Conservation (phyloP, 2,329 filamentous ascomycete species). For the Cytospora piceae region DNA sequence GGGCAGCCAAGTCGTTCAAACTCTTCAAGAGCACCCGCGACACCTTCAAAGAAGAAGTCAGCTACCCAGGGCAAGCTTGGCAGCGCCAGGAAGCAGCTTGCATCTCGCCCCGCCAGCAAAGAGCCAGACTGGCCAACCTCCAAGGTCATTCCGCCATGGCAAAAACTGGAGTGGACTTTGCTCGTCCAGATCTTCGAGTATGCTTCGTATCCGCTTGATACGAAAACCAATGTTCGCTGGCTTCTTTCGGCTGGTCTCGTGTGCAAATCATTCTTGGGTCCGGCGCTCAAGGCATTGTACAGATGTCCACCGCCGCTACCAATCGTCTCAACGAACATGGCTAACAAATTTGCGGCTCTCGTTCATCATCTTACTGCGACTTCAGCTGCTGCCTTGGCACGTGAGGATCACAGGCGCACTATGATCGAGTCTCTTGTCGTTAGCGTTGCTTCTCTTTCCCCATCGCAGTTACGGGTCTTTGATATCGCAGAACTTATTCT, state of each 20-base stretch:
- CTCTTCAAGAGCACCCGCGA: conserved; percentile 6
- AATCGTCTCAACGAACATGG: conserved; percentile 53
- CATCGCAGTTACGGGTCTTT: conserved; percentile 56
- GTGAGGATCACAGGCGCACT: conserved; percentile 61
- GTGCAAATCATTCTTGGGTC: conserved; percentile 70
- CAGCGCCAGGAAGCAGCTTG: conserved; percentile 16
- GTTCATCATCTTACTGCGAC: conserved; percentile 53
- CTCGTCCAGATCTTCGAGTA: conserved; percentile 72
- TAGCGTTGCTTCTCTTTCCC: conserved; percentile 63
- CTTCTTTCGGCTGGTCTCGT: conserved; percentile 65
- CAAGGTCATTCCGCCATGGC: conserved; percentile 38
- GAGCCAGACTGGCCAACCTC: conserved; percentile 27
- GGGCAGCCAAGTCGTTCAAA: conserved; percentile 5
- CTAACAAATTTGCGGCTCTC: conserved; percentile 51
- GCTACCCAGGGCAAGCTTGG: conserved; percentile 8
- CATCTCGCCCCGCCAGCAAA: conserved; percentile 6
- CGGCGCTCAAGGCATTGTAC: conserved; percentile 75
- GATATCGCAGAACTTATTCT: conserved; percentile 56
- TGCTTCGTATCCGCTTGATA: conserved; percentile 63
- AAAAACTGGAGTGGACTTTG: conserved; percentile 55
- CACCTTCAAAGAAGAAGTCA: conserved; percentile 17
- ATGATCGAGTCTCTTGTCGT: conserved; percentile 74
- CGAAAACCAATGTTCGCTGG: conserved; percentile 56
- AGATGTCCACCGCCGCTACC: conserved; percentile 57
- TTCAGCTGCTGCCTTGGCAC: conserved; percentile 50